phyloP scores from a whole-genome alignment of 2,329 filamentous ascomycete genomes.

The Scedosporium apiospermum region DNA sequence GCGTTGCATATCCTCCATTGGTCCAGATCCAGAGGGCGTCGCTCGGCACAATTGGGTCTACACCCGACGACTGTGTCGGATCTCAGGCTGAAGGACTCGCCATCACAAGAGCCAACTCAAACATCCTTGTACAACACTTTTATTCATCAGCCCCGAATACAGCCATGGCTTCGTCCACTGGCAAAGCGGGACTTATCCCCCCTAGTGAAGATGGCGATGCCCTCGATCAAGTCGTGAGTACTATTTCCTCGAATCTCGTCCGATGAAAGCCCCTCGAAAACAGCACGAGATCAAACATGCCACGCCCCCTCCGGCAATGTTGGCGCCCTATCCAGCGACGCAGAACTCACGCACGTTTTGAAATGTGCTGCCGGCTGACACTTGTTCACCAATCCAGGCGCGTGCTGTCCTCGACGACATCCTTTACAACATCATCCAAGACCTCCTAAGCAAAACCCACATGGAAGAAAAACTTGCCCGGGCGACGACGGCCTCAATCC shows the following conservation, averaged over 20 bases:
- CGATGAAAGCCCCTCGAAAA: background rate
- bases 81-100: background rate
- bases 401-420: slow-evolving; percentile 63
- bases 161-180: slow-evolving; percentile 7
- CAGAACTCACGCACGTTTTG: too few species aligned
- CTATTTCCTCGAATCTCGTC: background rate
- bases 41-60: background rate
- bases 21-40: background rate
- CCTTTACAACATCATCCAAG: slow-evolving; percentile 67
- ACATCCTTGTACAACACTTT: background rate
- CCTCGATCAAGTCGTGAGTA: slow-evolving; percentile 2
- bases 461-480: slow-evolving; percentile 70
- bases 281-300: too few species aligned
- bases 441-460: slow-evolving; percentile 64
- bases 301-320: too few species aligned
- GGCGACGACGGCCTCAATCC: slow-evolving; percentile 54
- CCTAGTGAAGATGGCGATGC: slow-evolving; percentile 3
- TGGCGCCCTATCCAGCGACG: too few species aligned
- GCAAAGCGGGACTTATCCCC: slow-evolving; percentile 6
- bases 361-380: too few species aligned
- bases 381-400: slow-evolving; percentile 28
- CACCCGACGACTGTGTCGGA: background rate
- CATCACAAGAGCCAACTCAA: background rate
- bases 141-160: background rate
- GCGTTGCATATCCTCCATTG: background rate